These are phyloP conservation scores for Exophiala xenobiotica DNA, from an alignment of 2,329 filamentous ascomycete genomes.

Conservation along the genomic window DNA sequence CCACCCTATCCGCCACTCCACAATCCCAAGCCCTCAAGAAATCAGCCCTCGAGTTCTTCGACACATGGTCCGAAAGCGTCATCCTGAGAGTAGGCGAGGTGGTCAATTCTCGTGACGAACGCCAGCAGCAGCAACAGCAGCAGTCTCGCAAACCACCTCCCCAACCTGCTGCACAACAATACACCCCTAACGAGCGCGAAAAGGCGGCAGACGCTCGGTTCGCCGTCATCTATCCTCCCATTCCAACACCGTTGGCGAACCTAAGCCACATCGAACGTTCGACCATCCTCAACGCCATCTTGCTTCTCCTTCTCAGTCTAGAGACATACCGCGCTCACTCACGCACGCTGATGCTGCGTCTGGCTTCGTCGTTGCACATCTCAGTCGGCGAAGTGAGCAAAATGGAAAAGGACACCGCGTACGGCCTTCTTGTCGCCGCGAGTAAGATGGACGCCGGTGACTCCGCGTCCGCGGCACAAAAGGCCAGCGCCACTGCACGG, in stretches of 20 bases:
- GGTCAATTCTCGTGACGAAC: conserved; percentile 44
- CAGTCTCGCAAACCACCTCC: conserved; percentile 26
- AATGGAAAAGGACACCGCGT: conserved; percentile 70
- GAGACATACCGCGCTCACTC: conserved; percentile 70
- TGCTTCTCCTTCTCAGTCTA: conserved; percentile 67
- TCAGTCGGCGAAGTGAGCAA: conserved; percentile 59
- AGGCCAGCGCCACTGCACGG: conserved; percentile 56
- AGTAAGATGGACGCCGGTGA: conserved; percentile 37
- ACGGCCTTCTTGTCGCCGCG: conserved; percentile 67
- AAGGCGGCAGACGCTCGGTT: conserved; percentile 6
- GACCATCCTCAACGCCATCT: conserved; percentile 64
- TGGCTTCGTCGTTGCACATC: conserved; percentile 65
- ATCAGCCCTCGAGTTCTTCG: conserved; percentile 68
- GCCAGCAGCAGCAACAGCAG: conserved; percentile 42
- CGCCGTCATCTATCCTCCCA: conserved; percentile 55
- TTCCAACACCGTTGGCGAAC: conserved; percentile 56
- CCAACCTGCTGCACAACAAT: conserved; percentile 5
- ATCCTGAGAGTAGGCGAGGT: conserved; percentile 71
- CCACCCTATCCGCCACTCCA: conserved; percentile 7
- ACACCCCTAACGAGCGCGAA: conserved; percentile 1
- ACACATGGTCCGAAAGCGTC: conserved; percentile 74
- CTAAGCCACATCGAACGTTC: conserved; percentile 61
- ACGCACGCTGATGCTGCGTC: conserved; percentile 64
- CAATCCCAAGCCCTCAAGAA: conserved; percentile 30
- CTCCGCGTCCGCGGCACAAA: conserved; percentile 68